A percentile compares a stretch with the other conserved stretches of the same genome.
phyloP scores from a whole-genome alignment of 1,284 basidiomycete species.

The Ganoderma meredithae region DNA sequence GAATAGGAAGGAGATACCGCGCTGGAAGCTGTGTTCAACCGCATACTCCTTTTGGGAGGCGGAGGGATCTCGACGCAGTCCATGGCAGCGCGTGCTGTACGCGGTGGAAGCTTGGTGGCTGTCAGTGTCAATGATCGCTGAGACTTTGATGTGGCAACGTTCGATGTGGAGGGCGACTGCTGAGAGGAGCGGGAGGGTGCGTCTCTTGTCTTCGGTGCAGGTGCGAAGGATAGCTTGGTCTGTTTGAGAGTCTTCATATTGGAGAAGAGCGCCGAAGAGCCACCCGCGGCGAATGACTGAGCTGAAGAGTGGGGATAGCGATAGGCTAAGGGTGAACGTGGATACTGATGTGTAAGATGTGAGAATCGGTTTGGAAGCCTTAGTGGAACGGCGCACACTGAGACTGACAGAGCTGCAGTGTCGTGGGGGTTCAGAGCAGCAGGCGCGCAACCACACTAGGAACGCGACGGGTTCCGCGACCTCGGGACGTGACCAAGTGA shows the following conservation, averaged over 20 bases:
- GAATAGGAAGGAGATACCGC: constrained; percentile 16
- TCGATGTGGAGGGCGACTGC: neutral
- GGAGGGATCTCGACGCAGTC: constrained; percentile 25
- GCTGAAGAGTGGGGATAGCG: neutral
- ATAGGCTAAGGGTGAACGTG: neutral
- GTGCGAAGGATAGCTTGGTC: constrained; percentile 27
- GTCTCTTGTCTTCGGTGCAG: constrained; percentile 11
- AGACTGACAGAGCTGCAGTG: neutral
- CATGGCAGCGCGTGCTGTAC: constrained; percentile 11
- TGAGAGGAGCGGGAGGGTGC: constrained; percentile 3
- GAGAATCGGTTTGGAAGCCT: neutral
- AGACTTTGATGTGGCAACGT: neutral
- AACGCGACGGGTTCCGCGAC: constrained; percentile 16
- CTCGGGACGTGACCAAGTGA: constrained; percentile 26
- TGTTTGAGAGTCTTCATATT: constrained; percentile 29
- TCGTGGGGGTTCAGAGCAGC: neutral
- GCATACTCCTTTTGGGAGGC: constrained; percentile 15
- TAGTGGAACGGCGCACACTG: neutral
- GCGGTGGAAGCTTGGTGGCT: neutral
- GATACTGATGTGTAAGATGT: no score
- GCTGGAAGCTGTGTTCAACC: constrained; percentile 2
- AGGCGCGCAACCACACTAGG: neutral
- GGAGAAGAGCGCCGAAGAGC: neutral
- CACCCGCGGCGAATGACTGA: neutral
- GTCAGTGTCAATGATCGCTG: constrained; percentile 8